These are phyloP conservation scores for Picochlorum sp. DNA, from an alignment of 139 green algal species.

Conservation along the genomic window DNA sequence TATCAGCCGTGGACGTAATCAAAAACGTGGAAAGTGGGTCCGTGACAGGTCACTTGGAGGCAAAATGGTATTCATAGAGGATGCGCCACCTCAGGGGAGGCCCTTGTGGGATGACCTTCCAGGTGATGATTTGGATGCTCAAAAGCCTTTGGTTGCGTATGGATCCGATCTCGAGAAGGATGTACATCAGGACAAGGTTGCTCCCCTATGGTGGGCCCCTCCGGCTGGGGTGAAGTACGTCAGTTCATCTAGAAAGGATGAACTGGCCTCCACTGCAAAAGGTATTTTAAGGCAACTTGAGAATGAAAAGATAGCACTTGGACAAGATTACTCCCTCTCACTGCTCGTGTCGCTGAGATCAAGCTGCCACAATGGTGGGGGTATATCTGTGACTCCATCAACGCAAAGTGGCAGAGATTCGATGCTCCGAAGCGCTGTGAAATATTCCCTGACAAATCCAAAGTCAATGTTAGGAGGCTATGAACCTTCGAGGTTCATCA, in stretches of 20 bases:
- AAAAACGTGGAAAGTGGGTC: conserved; percentile 20
- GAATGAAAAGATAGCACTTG: conserved; percentile 25
- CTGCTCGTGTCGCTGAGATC: conserved; percentile 18
- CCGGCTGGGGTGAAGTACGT: conserved; percentile 3
- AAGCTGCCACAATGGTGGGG: conserved; percentile 21
- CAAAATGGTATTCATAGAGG: conserved; percentile 23
- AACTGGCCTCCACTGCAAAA: conserved; percentile 15
- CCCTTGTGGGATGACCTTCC: background rate
- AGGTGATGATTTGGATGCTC: background rate
- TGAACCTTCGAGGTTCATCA: conserved; percentile 14
- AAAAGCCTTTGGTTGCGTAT: background rate
- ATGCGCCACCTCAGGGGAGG: background rate
- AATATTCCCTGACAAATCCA: conserved; percentile 6
- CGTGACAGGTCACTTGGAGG: conserved; percentile 30
- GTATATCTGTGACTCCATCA: conserved; percentile 11
- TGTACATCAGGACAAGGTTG: background rate
- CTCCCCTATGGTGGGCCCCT: conserved; percentile 17
- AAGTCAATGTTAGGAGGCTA: conserved; percentile 6
- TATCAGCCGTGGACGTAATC: background rate
- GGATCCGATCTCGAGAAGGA: background rate
- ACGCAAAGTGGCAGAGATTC: conserved; percentile 27
- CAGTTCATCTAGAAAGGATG: conserved; percentile 1
- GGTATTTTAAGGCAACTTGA: conserved; percentile 21
- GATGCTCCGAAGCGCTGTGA: conserved; percentile 26
- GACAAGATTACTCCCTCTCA: conserved; percentile 28